These are phyloP conservation scores for Talaromyces sp. DNA, from an alignment of 2,329 filamentous ascomycete genomes.

Conservation along the genomic window DNA sequence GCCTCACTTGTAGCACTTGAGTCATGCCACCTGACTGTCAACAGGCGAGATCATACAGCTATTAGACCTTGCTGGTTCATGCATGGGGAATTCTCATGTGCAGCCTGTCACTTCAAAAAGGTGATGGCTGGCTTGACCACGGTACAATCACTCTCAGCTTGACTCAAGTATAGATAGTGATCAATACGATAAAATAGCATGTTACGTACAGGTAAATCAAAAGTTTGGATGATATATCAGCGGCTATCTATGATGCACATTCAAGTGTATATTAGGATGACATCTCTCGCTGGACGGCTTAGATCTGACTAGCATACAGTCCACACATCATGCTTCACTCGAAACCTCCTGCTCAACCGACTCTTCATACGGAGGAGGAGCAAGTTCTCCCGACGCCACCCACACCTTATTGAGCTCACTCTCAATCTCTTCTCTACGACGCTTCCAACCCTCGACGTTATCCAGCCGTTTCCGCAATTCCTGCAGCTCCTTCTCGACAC, in stretches of 20 bases:
- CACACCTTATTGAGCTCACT: constrained; percentile 67
- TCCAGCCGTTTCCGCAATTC: constrained; percentile 76
- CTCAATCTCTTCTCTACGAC: constrained; percentile 75
- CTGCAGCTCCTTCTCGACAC: constrained; percentile 84
- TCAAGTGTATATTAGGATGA: background rate
- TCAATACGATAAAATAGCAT: background rate
- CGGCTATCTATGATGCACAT: background rate
- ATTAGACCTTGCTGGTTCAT: no score
- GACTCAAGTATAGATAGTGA: background rate
- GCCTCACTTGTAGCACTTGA: no score
- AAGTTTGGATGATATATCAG: background rate
- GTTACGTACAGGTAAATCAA: background rate
- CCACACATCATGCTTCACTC: constrained; percentile 1
- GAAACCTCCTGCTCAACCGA: constrained; percentile 7
- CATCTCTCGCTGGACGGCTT: background rate
- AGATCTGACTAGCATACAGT: background rate
- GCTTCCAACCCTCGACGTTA: constrained; percentile 81
- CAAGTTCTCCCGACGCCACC: constrained; percentile 46
- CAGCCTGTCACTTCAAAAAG: background rate
- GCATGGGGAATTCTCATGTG: no score
- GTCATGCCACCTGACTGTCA: no score
- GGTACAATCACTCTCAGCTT: no score
- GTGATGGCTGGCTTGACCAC: background rate
- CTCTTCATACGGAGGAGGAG: constrained; percentile 34
- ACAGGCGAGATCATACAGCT: no score